Evolutionary conservation across 768 basidiomycete genomes (phyloP), one percentile per base, ranked within the genome.

Genomic region (Fistulinella prunicolor): DNA sequence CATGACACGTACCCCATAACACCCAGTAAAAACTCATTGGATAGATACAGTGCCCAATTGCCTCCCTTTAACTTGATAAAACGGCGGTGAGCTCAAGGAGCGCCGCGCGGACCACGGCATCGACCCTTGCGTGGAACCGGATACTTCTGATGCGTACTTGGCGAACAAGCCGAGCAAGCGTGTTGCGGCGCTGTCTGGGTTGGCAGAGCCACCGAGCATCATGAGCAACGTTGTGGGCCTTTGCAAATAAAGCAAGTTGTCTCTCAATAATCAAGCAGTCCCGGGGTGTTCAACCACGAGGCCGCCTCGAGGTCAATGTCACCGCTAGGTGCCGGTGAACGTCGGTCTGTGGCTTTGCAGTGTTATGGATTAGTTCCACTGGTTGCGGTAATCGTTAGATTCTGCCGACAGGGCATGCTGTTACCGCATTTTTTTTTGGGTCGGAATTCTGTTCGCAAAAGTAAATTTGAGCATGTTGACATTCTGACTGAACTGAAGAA

Each of bases 401-500:
- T 32, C 38, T 56, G 60, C 57, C 57, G 57, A 47, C 36, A 4
- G 38, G 35, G 10, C 53, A 61, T 53, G 60, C 60, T 54, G 51
- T 51, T 48, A 46, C 50, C 43, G 43, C 38, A 28, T 28, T 28
- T 28, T 28, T 6, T 45, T 54, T 35, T 28, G 7, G 21, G 24
- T 23, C 20, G 32, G 22, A 17, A 22, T 50, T 48, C 43, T 50
- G 32, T 53, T 56, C 49, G 44, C 38, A 44, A 38, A 19, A 14
- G 41, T 12, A 37, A 17, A 28, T 46, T 35, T 30, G 23, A 42
- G 24, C 47, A 39, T 13, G 44, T 47, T 43, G 28, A 20, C 38
- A 29, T 4, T 30, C 24, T 12, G 19, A 13, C 42, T 24, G 35
- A 61, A 44, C 55, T 43, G 50, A 55, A 36, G 14, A 21, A 44